Evolutionary conservation across 1,139 yeast genomes (phyloP).

Genomic region (Magnusiomyces fungicola): DNA sequence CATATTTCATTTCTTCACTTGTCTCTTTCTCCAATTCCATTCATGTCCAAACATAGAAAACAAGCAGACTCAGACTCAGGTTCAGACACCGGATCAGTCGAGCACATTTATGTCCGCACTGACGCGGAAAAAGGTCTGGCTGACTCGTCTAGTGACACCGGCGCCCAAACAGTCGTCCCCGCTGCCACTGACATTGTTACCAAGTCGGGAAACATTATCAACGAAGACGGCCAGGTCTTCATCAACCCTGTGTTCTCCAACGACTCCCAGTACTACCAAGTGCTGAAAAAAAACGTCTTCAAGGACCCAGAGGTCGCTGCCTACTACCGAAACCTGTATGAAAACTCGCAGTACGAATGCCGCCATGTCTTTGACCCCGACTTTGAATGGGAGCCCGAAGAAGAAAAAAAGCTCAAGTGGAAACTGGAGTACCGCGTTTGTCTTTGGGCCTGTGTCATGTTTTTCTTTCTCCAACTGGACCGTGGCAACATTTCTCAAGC

Average conservation of each 20-base stretch:
- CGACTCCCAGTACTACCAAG: background rate
- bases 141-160: too few species aligned
- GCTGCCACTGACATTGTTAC: constrained; percentile 18
- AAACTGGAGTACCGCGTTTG: constrained; percentile 41
- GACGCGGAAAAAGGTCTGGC: background rate
- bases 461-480: constrained; percentile 46
- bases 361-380: constrained; percentile 41
- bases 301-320: constrained; percentile 39
- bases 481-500: constrained; percentile 47
- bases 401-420: constrained; percentile 38
- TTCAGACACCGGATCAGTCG: too few species aligned
- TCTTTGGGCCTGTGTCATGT: constrained; percentile 42
- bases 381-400: constrained; percentile 41
- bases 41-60: too few species aligned
- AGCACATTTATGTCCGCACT: background rate
- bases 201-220: constrained; percentile 18
- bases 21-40: too few species aligned
- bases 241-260: background rate
- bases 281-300: constrained; percentile 17
- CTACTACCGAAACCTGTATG: constrained; percentile 38
- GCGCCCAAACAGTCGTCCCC: background rate
- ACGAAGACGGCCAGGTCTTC: constrained; percentile 16
- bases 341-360: constrained; percentile 40
- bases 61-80: too few species aligned
- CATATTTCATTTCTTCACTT: too few species aligned